Base-by-base conservation (phyloP, 2,329 filamentous ascomycete species). In the Aspergillus ochraceoroseus region DNA sequence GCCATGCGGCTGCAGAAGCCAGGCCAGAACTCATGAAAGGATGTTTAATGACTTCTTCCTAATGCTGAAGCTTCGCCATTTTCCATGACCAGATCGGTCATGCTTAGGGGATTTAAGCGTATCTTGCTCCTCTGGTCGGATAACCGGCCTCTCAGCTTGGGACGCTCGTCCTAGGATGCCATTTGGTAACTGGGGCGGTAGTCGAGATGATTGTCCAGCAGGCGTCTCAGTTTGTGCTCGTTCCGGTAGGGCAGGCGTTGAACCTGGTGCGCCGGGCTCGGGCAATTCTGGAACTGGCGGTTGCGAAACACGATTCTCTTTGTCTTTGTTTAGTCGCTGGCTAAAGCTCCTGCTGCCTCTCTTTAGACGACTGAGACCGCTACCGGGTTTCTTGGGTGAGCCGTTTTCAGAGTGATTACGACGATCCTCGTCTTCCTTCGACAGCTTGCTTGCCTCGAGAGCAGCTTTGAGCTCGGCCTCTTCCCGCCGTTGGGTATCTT, bases 271-370 rank as follows among this genome's bases (percentile, higher is more conserved):
- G 36, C 58, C 59, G 8, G 48, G 41, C 9, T 54, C 41, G 11
- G 49, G 45, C 5, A 50, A 41, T 3, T 51, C 31, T 17, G 54
- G 37, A 3, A 56, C 32, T 35, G 56, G 54, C 5, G 56, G 63
- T 17, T 55, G 55, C 6, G 54, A 57, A n/a, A 43, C 35, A 29
- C 55, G 55, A 22, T 48, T 65, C 27, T 69, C 64, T 46, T 62
- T 64, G 15, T 66, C 60, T 37, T 63, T 66, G 36, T 44, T 50
- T 3, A 85, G 84, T 63, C 83, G 87, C 48, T 82, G 79, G 33
- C 85, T 78, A 70, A 94, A 76, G 48, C 85, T 88, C 68, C 86
- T 90, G 62, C 82, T 87, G 7, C 79, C 79, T 39, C 82, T 75
- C 52, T 81, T 77, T 49, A 85, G 80, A 30, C 85, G 74, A 54